Evolutionary conservation across 352 stramenopile genomes (phyloP).

Genomic region (Phytophthora citrophthora): DNA sequence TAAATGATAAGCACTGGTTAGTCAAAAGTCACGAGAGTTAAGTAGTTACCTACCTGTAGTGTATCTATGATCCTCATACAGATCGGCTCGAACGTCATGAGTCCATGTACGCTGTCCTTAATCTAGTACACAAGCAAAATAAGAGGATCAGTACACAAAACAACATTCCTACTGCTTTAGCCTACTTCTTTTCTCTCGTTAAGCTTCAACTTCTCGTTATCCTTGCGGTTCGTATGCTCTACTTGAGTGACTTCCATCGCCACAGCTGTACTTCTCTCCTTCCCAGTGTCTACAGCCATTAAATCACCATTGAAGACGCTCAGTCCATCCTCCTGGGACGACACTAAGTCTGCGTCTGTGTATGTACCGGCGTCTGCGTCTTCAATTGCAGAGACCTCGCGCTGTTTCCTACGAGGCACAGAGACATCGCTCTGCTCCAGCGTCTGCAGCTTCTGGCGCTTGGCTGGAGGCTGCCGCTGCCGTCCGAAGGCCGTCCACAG

Average conservation of each 20-base stretch:
- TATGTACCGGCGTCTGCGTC: constrained; percentile 46
- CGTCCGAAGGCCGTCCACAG: constrained; percentile 49
- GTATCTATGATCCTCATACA: constrained; percentile 88
- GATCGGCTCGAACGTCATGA: constrained; percentile 80
- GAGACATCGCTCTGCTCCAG: not conserved
- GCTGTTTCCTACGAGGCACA: constrained; percentile 18
- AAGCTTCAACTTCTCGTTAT: constrained; percentile 26
- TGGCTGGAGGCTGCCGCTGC: constrained; percentile 35
- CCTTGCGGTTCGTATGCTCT: not conserved
- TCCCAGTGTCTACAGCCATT: constrained; percentile 1
- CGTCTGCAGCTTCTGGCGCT: constrained; percentile 36
- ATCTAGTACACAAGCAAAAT: constrained; percentile 46
- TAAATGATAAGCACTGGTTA: not conserved
- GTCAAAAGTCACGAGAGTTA: not conserved
- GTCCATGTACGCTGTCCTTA: constrained; percentile 81
- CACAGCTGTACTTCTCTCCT: not conserved
- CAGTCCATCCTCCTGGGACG: constrained; percentile 56
- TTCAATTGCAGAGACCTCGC: constrained; percentile 1
- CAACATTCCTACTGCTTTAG: not conserved
- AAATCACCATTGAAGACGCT: constrained; percentile 11
- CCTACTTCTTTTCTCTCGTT: constrained; percentile 62
- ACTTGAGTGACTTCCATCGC: not conserved
- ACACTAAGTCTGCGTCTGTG: constrained; percentile 63
- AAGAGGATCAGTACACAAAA: not conserved
- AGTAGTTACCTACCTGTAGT: constrained; percentile 47